A percentile compares a stretch with the other conserved stretches of the same genome.
Conservation (phyloP, 1,139 yeast species). For the Starmera stellimalicola region DNA sequence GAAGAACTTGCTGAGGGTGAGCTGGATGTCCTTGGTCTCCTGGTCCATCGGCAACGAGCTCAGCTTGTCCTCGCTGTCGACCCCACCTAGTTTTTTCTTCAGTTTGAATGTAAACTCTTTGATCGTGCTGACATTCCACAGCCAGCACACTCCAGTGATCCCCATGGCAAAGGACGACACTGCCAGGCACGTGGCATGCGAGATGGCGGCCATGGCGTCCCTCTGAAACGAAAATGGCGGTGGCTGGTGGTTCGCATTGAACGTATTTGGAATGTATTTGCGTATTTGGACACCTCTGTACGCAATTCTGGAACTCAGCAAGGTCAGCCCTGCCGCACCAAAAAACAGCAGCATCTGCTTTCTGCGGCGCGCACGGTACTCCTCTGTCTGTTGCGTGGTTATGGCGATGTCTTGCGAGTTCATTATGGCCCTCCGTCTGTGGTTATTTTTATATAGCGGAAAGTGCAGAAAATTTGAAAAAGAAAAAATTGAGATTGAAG, state of each 20-base stretch:
- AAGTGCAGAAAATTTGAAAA: neutral
- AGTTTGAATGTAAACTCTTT: constrained; percentile 66
- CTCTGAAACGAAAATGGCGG: constrained; percentile 72
- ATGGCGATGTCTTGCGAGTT: neutral
- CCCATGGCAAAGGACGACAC: constrained; percentile 65
- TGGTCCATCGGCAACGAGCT: constrained; percentile 53
- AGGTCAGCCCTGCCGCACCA: constrained; percentile 63
- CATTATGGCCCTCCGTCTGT: neutral
- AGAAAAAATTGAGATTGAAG: too few species aligned
- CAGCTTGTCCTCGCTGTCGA: constrained; percentile 41
- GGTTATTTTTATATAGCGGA: neutral
- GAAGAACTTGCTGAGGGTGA: neutral
- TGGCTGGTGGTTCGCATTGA: constrained; percentile 81
- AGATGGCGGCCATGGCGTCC: constrained; percentile 84
- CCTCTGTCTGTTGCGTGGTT: neutral
- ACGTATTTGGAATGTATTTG: constrained; percentile 66
- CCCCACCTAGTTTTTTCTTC: constrained; percentile 63
- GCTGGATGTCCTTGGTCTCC: constrained; percentile 33
- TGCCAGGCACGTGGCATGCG: constrained; percentile 71
- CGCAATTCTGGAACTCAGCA: constrained; percentile 65
- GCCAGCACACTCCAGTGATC: constrained; percentile 72
- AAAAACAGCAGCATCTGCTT: constrained; percentile 65
- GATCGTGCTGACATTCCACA: constrained; percentile 57
- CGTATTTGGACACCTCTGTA: constrained; percentile 65
- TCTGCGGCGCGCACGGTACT: constrained; percentile 39